Percentiles rank a stretch among this genome's conserved stretches.
Conservation (phyloP, 2,329 filamentous ascomycete genomes). For the Botrytis hyacinthi region DNA sequence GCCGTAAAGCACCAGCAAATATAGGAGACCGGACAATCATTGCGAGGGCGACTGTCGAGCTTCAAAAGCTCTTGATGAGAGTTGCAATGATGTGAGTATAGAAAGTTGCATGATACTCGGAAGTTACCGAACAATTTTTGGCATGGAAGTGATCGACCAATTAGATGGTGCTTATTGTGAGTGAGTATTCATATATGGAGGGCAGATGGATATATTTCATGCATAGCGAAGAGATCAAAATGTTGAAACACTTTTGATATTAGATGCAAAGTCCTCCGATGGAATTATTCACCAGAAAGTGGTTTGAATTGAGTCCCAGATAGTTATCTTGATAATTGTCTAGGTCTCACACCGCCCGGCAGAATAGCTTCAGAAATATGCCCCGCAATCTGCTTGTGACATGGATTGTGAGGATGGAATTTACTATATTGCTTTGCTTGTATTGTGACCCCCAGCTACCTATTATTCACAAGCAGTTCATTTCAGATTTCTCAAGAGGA, state of each 20-base stretch:
- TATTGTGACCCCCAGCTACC: not conserved
- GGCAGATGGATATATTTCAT: too few relatives aligned
- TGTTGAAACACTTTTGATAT: not conserved
- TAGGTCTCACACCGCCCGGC: conserved; percentile 2
- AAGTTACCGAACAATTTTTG: conserved; percentile 15
- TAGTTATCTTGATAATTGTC: not conserved
- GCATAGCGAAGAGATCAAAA: not conserved
- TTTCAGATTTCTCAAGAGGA: not conserved
- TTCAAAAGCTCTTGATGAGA: conserved; percentile 10
- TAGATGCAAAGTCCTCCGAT: not conserved
- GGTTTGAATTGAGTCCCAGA: not conserved
- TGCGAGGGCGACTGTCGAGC: conserved; percentile 16
- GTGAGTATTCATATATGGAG: not conserved
- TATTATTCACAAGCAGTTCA: not conserved
- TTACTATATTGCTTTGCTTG: not conserved
- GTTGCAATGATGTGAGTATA: not conserved
- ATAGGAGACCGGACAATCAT: conserved; percentile 21
- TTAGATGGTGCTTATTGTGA: conserved; percentile 8
- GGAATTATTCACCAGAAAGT: not conserved
- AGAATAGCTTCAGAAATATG: conserved; percentile 10
- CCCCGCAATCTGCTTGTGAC: not conserved
- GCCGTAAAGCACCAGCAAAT: not conserved
- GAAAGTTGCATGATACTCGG: conserved; percentile 12
- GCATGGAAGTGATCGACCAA: conserved; percentile 13
- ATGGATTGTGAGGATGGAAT: not conserved